Evolutionary conservation across 1,284 basidiomycete genomes (phyloP).

Genomic region (Moesziomyces sp.): DNA sequence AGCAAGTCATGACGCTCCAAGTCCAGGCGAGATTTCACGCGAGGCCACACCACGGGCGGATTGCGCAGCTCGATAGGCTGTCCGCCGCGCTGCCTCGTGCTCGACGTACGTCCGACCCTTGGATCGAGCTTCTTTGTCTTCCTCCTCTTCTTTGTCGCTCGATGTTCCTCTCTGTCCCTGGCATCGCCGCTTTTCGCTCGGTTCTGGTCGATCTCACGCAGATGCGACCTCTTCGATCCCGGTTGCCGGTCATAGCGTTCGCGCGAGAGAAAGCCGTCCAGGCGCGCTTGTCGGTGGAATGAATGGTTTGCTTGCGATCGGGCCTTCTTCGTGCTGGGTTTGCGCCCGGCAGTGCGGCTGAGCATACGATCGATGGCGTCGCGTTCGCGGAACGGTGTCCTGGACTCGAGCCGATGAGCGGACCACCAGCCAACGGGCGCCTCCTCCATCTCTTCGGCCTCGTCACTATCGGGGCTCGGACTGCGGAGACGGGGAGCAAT

Average conservation of each 20-base stretch:
- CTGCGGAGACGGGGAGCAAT: background rate
- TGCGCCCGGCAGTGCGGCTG: slow-evolving; percentile 36
- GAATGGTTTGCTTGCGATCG: background rate
- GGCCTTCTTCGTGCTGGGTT: slow-evolving; percentile 8
- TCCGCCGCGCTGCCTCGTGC: slow-evolving; percentile 1
- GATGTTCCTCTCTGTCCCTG: background rate
- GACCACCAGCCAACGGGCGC: slow-evolving; percentile 39
- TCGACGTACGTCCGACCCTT: slow-evolving; percentile 21
- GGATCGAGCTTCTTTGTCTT: slow-evolving; percentile 36
- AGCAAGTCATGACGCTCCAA: slow-evolving; percentile 44
- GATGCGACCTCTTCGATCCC: slow-evolving; percentile 10
- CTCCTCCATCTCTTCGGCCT: slow-evolving; percentile 23
- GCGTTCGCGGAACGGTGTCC: slow-evolving; percentile 27
- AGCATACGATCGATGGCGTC: slow-evolving; percentile 64
- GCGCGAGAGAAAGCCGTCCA: slow-evolving; percentile 30
- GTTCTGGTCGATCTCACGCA: slow-evolving; percentile 30
- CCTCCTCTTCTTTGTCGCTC: slow-evolving; percentile 11
- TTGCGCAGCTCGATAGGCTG: slow-evolving; percentile 14
- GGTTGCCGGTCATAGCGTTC: slow-evolving; percentile 11
- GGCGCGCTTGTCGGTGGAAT: slow-evolving; percentile 20
- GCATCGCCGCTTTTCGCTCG: background rate
- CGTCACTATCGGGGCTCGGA: slow-evolving; percentile 1
- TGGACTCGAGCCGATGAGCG: slow-evolving; percentile 16
- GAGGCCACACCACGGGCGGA: slow-evolving; percentile 39
- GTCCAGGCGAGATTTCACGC: slow-evolving; percentile 32